These are phyloP conservation scores for Tinospora cordifolia DNA, from an alignment of 164 flowering plant species.

Conservation along the genomic window DNA sequence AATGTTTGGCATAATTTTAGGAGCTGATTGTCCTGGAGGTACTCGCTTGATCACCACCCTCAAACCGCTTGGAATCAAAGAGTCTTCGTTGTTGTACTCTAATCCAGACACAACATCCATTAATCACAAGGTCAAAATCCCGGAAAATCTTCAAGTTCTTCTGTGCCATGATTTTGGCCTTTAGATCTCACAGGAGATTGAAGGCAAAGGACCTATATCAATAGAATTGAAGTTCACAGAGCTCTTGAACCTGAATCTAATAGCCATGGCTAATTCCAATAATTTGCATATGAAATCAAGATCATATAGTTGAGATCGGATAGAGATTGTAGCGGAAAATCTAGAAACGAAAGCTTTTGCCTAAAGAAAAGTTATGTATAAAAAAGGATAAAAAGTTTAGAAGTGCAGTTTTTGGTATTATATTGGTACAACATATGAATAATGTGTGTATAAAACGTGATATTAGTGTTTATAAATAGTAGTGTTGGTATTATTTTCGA, in stretches of 20 bases:
- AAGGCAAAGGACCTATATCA: conserved; percentile 35
- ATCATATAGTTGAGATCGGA: too few relatives aligned
- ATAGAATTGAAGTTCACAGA: conserved; percentile 46
- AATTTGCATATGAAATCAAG: too few relatives aligned
- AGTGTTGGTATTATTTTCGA: too few relatives aligned
- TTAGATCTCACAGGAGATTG: conserved; percentile 52
- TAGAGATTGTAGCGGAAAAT: too few relatives aligned
- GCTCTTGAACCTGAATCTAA: conserved; percentile 64
- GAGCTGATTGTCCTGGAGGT: conserved; percentile 44
- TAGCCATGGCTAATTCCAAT: conserved; percentile 34
- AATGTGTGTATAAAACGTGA: too few relatives aligned
- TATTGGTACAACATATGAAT: too few relatives aligned
- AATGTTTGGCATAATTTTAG: conserved; percentile 21
- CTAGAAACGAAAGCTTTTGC: too few relatives aligned
- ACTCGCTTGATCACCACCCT: conserved; percentile 64
- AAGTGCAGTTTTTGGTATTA: too few relatives aligned
- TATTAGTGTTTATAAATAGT: too few relatives aligned
- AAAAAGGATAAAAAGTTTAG: too few relatives aligned
- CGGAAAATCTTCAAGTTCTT: conserved; percentile 39
- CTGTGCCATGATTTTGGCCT: conserved; percentile 32
- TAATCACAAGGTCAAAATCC: conserved; percentile 57
- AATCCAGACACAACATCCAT: conserved; percentile 47
- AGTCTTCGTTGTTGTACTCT: conserved; percentile 43
- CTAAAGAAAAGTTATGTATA: too few relatives aligned
- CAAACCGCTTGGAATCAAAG: conserved; percentile 45